phyloP scores from a whole-genome alignment of 2,329 filamentous ascomycete genomes.

The Venturia asperata region DNA sequence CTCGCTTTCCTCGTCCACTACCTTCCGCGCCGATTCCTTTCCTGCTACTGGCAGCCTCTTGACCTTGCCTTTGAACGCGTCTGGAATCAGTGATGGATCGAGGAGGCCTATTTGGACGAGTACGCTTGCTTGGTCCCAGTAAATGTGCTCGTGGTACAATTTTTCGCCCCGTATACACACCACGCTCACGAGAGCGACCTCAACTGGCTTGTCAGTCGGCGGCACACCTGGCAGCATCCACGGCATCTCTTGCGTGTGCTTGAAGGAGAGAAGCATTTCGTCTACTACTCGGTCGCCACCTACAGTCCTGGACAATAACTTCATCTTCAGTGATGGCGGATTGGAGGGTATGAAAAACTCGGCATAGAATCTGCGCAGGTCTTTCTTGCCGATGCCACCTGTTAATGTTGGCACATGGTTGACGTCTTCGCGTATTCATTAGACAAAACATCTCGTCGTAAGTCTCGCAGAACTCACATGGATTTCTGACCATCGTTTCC shows the following conservation, averaged over 20 bases:
- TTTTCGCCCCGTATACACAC: conserved; percentile 48
- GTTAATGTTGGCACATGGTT: conserved; percentile 40
- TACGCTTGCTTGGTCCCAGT: conserved; percentile 57
- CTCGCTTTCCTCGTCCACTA: conserved; percentile 38
- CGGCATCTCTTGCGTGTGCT: conserved; percentile 48
- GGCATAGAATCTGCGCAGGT: conserved; percentile 46
- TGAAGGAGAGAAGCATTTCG: conserved; percentile 51
- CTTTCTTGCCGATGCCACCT: conserved; percentile 38
- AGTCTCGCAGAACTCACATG: conserved; percentile 23
- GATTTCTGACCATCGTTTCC: conserved; percentile 33
- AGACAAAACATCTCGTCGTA: conserved; percentile 29
- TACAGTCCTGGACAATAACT: conserved; percentile 51
- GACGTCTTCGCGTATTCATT: conserved; percentile 26
- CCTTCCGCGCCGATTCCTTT: conserved; percentile 40
- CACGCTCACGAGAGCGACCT: conserved; percentile 51
- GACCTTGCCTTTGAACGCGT: conserved; percentile 33
- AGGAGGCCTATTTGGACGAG: conserved; percentile 52
- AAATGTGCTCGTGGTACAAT: conserved; percentile 51
- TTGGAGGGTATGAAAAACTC: conserved; percentile 49
- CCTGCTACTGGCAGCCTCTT: conserved; percentile 42
- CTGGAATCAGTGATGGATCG: conserved; percentile 48
- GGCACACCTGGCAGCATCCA: conserved; percentile 55
- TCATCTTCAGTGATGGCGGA: conserved; percentile 45
- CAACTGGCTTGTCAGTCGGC: conserved; percentile 50
- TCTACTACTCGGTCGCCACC: conserved; percentile 55